A percentile compares a stretch with the other conserved stretches of the same genome.
These are phyloP conservation scores for Cutaneotrichosporon sp. DNA, from an alignment of 1,284 basidiomycete genomes.

Conservation along the genomic window DNA sequence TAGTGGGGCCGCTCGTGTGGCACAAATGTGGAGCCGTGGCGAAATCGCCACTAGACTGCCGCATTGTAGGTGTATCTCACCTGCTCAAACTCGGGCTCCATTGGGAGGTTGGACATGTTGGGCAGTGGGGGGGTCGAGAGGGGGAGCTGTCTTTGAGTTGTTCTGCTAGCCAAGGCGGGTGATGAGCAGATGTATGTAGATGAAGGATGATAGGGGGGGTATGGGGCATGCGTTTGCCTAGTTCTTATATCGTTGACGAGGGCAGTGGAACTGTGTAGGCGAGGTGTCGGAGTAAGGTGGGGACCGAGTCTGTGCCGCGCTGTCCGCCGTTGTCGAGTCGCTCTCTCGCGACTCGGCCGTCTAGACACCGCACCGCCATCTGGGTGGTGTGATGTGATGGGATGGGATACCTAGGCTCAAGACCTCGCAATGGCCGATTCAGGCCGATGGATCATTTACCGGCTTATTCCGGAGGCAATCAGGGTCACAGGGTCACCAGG, in stretches of 20 bases:
- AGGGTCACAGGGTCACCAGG: neutral
- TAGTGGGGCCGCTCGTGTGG: neutral
- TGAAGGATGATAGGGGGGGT: neutral
- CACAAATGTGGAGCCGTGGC: neutral
- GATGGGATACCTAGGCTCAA: no score
- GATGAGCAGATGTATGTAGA: slow-evolving; percentile 2
- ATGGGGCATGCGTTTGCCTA: neutral
- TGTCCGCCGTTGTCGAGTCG: no score
- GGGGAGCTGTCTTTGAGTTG: neutral
- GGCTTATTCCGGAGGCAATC: neutral
- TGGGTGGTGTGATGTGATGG: no score
- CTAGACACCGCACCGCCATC: no score
- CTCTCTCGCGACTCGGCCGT: no score
- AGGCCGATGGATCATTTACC: neutral
- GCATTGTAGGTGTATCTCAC: slow-evolving; percentile 27
- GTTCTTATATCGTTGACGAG: slow-evolving; percentile 7
- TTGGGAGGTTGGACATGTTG: slow-evolving; percentile 48
- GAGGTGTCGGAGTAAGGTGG: neutral
- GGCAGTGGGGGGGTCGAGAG: neutral
- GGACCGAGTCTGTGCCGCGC: no score
- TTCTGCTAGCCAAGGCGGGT: neutral
- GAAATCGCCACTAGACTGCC: neutral
- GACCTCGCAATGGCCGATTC: no score
- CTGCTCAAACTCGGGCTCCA: slow-evolving; percentile 58
- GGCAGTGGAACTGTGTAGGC: neutral